Evolutionary conservation across 345 rosid genomes (phyloP), one percentile per base, ranked within the genome.

Genomic region (Erodium maritimum): DNA sequence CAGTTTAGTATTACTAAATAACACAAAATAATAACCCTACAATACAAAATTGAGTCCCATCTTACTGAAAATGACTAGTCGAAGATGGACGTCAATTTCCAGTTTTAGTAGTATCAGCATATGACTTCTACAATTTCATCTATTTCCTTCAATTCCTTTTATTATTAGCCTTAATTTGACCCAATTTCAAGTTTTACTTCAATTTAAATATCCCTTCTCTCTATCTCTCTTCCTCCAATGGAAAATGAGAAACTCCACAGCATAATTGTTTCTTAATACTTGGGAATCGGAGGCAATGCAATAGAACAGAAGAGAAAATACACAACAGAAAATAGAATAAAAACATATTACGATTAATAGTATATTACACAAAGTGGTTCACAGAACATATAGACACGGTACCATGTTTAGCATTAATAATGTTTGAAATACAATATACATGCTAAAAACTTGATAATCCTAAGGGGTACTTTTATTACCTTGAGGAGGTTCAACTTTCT

Each of bases 401-500:
- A 61, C 45, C 25, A 52, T 17, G 24, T 23, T 34, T 16, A 33
- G 8, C 20, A 16, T 12, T 20, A 13, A 20, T 9, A 17, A 17
- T 1, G 21, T 21, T 54, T 21, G n/a, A n/a, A n/a, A 21, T 54
- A 21, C 37, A 29, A 29, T 29, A 3, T 54, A 23, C 9, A 18
- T 22, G 14, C 0, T 20, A 22, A 23, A n/a, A 22, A 20, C 17
- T 3, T 22, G 42, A 22, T 18, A 23, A 14, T 17, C 14, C 19
- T 29, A 22, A 23, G 58, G 33, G 11, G 18, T 20, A 2, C 19
- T 25, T 21, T 17, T 54, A 46, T 63, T 79, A 89, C 99, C 97
- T 78, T 69, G 80, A 51, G 82, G 77, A 61, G 94, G 80, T 54
- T 89, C 97, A 59, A 83, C 79, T 78, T 82, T 93, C 64, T 74